Percentiles rank a stretch among this genome's conserved stretches.
Evolutionary conservation across 176 grass and related monocot genomes (phyloP).

Genomic region (Olyra latifolia): DNA sequence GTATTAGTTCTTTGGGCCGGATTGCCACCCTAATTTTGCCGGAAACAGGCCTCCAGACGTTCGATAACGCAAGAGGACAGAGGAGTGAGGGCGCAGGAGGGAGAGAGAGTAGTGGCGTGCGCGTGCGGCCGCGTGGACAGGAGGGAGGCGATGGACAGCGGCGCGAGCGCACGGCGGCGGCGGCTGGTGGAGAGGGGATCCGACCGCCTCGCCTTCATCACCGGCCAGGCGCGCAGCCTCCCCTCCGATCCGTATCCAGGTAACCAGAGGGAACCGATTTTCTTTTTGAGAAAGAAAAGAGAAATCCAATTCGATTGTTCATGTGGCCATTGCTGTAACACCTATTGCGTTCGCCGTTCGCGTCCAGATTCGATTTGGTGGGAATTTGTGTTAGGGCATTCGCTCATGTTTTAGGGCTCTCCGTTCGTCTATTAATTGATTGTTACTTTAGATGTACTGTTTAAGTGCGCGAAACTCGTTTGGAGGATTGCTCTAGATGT

Average conservation of each 20-base stretch:
- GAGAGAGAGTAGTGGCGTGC: constrained; percentile 22
- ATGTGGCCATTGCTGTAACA: background rate
- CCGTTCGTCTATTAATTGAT: background rate
- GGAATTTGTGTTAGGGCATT: background rate
- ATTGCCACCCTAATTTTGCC: too few species aligned
- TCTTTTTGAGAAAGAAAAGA: too few species aligned
- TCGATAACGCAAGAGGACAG: background rate
- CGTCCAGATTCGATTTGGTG: background rate
- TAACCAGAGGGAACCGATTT: background rate
- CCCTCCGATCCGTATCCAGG: constrained; percentile 35
- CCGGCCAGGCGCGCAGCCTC: constrained; percentile 43
- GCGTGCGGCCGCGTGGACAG: constrained; percentile 20
- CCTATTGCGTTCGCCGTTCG: background rate
- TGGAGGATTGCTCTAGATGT: background rate
- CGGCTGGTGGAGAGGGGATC: constrained; percentile 83
- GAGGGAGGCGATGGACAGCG: constrained; percentile 49
- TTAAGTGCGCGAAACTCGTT: background rate
- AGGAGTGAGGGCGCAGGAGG: background rate
- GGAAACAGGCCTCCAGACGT: too few species aligned
- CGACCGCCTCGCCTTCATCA: constrained; percentile 80
- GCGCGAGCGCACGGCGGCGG: constrained; percentile 50
- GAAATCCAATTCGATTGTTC: background rate
- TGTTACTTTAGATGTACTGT: background rate
- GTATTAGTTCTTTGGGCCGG: background rate
- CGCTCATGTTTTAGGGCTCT: background rate